These are phyloP conservation scores for Lipomyces chichibuensis DNA, from an alignment of 805 yeast genomes.

Conservation along the genomic window DNA sequence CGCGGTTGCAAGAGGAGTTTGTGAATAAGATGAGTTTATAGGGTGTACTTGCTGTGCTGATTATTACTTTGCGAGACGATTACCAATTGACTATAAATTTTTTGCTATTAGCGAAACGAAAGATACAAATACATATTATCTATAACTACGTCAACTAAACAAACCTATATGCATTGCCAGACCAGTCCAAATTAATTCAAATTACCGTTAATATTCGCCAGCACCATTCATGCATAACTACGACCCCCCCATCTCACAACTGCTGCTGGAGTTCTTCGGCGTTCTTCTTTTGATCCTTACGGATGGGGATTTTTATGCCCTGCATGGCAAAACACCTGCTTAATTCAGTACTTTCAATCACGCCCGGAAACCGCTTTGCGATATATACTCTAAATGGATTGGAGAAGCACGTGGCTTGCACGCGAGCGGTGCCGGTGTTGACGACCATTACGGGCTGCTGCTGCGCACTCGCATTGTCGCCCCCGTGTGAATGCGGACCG, in stretches of 20 bases:
- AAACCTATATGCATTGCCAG: background rate
- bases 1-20: slow-evolving; percentile 17
- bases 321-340: slow-evolving; percentile 50
- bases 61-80: background rate
- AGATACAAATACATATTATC: background rate
- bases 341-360: slow-evolving; percentile 48
- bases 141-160: background rate
- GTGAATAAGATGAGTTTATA: slow-evolving; percentile 18
- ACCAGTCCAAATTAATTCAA: background rate
- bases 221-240: background rate
- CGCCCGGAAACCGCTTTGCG: slow-evolving; percentile 53
- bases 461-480: background rate
- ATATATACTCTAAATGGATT: slow-evolving; percentile 48
- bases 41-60: background rate
- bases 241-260: background rate
- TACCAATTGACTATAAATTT: background rate
- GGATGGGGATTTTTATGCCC: slow-evolving; percentile 50
- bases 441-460: slow-evolving; percentile 30
- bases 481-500: background rate
- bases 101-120: background rate
- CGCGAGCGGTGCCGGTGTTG: slow-evolving; percentile 35
- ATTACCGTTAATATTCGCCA: background rate
- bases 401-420: slow-evolving; percentile 43
- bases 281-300: slow-evolving; percentile 38
- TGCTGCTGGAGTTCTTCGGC: background rate